Conservation (phyloP, 345 rosid genomes). For the Camelina sativa region DNA sequence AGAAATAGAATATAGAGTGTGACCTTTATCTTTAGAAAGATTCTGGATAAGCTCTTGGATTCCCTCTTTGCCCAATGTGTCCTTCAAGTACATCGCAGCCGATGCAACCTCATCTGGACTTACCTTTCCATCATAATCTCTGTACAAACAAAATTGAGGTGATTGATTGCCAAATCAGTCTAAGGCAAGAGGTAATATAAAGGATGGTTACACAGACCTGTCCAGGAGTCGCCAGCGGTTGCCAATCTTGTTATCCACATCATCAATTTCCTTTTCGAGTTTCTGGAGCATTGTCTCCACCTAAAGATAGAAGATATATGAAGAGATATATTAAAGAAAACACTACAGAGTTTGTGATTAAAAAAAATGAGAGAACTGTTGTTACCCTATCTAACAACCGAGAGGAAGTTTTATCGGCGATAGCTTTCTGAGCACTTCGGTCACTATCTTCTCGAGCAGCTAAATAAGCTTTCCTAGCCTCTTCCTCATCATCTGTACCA, state of each 20-base stretch:
- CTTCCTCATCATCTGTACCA: conserved; percentile 78
- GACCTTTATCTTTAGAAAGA: conserved; percentile 88
- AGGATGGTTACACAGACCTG: conserved; percentile 54
- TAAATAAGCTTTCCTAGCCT: conserved; percentile 77
- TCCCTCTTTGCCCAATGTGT: conserved; percentile 87
- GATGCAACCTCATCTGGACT: conserved; percentile 93
- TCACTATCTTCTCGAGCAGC: conserved; percentile 88
- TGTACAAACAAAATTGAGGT: conserved; percentile 37
- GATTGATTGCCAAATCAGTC: not conserved
- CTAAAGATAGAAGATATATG: conserved; percentile 49
- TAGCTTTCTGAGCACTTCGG: conserved; percentile 61
- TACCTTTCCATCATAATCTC: conserved; percentile 95
- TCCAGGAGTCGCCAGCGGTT: conserved; percentile 90
- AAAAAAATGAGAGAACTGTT: not conserved
- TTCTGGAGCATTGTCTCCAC: conserved; percentile 96
- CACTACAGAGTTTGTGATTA: conserved; percentile 1
- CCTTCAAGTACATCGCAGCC: conserved; percentile 83
- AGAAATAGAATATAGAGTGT: not conserved
- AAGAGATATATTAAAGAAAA: not conserved
- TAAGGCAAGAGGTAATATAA: not conserved
- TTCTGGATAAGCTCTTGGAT: conserved; percentile 85
- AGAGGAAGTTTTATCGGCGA: conserved; percentile 80
- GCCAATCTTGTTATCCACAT: conserved; percentile 95
- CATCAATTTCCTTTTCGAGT: conserved; percentile 96
- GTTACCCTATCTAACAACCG: conserved; percentile 77